phyloP scores from a whole-genome alignment of 495 filamentous ascomycete species.

The Evernia prunastri region DNA sequence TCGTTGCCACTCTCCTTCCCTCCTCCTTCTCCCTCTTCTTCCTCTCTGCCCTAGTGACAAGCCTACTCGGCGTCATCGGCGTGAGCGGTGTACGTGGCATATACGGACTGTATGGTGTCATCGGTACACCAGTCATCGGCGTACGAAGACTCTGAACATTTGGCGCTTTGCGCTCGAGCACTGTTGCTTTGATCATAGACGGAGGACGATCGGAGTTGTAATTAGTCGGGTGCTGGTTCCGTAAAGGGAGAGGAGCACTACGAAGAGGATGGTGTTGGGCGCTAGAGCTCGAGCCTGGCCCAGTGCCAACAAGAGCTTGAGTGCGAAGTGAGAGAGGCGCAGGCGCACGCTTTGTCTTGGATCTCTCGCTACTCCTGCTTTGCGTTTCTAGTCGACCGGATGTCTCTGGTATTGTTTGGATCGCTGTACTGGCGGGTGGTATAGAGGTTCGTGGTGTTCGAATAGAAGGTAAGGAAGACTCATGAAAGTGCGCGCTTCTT shows the following conservation, averaged over 20 bases:
- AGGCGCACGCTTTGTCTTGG: conserved; percentile 22
- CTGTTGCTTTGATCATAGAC: conserved; percentile 66
- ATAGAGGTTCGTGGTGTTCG: conserved; percentile 23
- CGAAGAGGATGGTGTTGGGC: conserved; percentile 24
- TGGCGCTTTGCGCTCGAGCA: conserved; percentile 57
- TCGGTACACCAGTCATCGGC: conserved; percentile 66
- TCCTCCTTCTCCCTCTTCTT: conserved; percentile 59
- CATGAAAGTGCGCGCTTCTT: conserved; percentile 19
- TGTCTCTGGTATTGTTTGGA: conserved; percentile 23
- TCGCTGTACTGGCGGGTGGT: conserved; percentile 23
- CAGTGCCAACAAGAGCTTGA: conserved; percentile 15
- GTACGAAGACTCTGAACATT: conserved; percentile 42
- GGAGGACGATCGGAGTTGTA: conserved; percentile 45
- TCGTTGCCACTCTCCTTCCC: conserved; percentile 46
- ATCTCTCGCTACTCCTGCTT: conserved; percentile 11
- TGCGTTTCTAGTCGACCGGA: conserved; percentile 7
- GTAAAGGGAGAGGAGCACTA: conserved; percentile 36
- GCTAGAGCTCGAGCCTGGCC: conserved; percentile 13
- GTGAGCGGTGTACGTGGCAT: conserved; percentile 86
- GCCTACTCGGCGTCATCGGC: conserved; percentile 71
- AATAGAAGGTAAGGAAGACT: conserved; percentile 22
- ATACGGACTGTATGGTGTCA: conserved; percentile 80
- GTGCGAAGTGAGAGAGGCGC: conserved; percentile 26
- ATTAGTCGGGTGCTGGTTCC: conserved; percentile 27
- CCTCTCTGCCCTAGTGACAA: conserved; percentile 68